Percentiles rank a stretch among this genome's conserved stretches.
phyloP scores from a whole-genome alignment of 2,329 filamentous ascomycete genomes.

The Phaeoacremonium minimum region DNA sequence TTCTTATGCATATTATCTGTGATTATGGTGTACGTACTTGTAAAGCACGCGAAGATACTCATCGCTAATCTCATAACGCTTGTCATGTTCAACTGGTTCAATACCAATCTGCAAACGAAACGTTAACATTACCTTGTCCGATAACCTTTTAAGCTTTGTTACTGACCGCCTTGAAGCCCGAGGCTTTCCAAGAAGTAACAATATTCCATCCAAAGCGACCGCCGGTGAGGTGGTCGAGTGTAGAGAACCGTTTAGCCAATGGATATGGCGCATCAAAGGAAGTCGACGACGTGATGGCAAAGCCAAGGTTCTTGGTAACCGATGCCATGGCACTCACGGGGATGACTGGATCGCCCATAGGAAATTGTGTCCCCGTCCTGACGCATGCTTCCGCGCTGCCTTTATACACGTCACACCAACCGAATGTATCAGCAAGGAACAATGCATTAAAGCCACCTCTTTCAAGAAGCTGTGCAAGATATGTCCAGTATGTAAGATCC shows the following conservation, averaged over 20 bases:
- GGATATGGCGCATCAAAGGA: conserved; percentile 9
- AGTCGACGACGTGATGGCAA: conserved; percentile 11
- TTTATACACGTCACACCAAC: background rate
- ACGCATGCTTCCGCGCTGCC: background rate
- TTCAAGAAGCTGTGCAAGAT: conserved; percentile 1
- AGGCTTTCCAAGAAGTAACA: background rate
- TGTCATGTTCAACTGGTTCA: background rate
- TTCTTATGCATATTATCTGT: too few relatives aligned
- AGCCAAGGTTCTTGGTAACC: conserved; percentile 11
- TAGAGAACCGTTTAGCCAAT: conserved; percentile 10
- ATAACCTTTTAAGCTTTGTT: too few relatives aligned
- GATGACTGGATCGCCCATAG: background rate
- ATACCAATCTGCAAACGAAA: too few relatives aligned
- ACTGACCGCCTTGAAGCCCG: background rate
- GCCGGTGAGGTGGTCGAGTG: conserved; percentile 11
- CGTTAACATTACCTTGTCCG: background rate
- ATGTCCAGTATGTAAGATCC: conserved; percentile 1
- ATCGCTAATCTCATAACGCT: background rate
- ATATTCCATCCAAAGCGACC: conserved; percentile 8
- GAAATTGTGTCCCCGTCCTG: background rate
- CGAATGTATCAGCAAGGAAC: conserved; percentile 1
- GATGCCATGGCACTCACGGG: conserved; percentile 12
- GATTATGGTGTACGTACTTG: background rate
- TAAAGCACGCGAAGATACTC: background rate
- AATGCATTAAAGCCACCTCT: background rate